Base-by-base conservation (phyloP, 805 yeast genomes). In the Starmerella ratchasimensis region DNA sequence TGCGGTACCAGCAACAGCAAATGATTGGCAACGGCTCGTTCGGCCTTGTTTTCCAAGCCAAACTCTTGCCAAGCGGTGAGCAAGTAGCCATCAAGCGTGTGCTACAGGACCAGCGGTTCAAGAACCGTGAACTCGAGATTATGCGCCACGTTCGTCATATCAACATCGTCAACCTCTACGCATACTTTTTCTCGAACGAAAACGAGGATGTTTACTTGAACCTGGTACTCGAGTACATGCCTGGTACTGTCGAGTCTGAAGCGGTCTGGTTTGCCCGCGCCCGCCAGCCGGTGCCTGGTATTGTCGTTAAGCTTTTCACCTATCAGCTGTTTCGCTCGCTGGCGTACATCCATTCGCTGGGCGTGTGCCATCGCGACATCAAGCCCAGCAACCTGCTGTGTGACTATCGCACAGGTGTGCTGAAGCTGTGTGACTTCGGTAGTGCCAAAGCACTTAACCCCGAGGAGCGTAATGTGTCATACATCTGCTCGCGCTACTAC, bases 11-110 rank as follows among this genome's bases (percentile, higher is more conserved):
- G 14, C 83, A 78, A 51, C 72, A 81, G 28, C 79, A 81, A 48
- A 84, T 86, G 69, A 90, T 88, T 29, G 98, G 98, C n/a, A 93
- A 82, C 59, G 98, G 98, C 9, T 86, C 97, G n/a, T 90, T 90
- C 63, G 98, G 98, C 2, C 86, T 84, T 24, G 98, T 90, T n/a
- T 84, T 83, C 56, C 90, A 82, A 49, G 83, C 94, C 5, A 74
- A 72, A 42, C 65, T 90, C 28, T 54, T 71, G 43, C 84, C 88
- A 14, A 68, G 79, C 17, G 74, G 79, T 43, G 80, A 76, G 50
- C 70, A 74, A 29, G 93, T 88, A 15, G 98, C 98, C 35, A 83
- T 90, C 55, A 90, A 90, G 60, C 72, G 93, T 50, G 99, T 90
- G n/a, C 67, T 88, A 19, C 97, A 90, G 57, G 99, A 90, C 61